These are phyloP conservation scores for Neobulgaria alba DNA, from an alignment of 2,329 filamentous ascomycete genomes.

Conservation along the genomic window DNA sequence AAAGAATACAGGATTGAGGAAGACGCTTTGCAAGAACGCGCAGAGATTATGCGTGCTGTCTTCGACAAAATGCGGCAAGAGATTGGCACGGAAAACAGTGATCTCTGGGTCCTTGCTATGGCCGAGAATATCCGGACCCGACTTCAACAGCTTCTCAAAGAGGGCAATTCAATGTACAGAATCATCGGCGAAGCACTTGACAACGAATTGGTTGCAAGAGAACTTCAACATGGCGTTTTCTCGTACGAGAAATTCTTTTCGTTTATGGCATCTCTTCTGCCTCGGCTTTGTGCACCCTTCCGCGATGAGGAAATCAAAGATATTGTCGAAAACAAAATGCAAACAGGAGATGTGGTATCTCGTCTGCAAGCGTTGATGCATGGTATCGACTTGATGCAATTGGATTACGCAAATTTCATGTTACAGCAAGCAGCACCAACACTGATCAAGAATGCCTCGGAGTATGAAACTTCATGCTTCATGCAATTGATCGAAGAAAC, in stretches of 20 bases:
- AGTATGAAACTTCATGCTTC: conserved; percentile 70
- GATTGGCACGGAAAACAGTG: conserved; percentile 55
- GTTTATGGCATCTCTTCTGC: conserved; percentile 66
- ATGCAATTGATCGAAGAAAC: conserved; percentile 52
- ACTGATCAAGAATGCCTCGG: conserved; percentile 60
- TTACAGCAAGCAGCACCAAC: conserved; percentile 63
- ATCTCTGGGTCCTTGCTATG: conserved; percentile 61
- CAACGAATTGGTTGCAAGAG: conserved; percentile 58
- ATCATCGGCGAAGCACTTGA: conserved; percentile 71
- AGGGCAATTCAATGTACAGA: conserved; percentile 64
- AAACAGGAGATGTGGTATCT: conserved; percentile 58
- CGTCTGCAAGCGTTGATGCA: conserved; percentile 67
- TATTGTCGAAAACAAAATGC: conserved; percentile 53
- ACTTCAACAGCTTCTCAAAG: conserved; percentile 61
- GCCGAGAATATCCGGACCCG: conserved; percentile 64
- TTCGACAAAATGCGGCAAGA: conserved; percentile 52
- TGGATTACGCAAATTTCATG: conserved; percentile 78
- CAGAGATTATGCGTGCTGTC: conserved; percentile 48
- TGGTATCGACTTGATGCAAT: conserved; percentile 68
- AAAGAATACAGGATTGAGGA: conserved; percentile 67
- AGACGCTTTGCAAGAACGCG: conserved; percentile 49
- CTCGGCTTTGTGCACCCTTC: conserved; percentile 72
- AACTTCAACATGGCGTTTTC: conserved; percentile 64
- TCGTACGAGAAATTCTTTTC: conserved; percentile 75
- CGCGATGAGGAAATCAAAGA: conserved; percentile 69